These are phyloP conservation scores for Aspergillus sp. DNA, from an alignment of 2,329 filamentous ascomycete species.

Conservation along the genomic window DNA sequence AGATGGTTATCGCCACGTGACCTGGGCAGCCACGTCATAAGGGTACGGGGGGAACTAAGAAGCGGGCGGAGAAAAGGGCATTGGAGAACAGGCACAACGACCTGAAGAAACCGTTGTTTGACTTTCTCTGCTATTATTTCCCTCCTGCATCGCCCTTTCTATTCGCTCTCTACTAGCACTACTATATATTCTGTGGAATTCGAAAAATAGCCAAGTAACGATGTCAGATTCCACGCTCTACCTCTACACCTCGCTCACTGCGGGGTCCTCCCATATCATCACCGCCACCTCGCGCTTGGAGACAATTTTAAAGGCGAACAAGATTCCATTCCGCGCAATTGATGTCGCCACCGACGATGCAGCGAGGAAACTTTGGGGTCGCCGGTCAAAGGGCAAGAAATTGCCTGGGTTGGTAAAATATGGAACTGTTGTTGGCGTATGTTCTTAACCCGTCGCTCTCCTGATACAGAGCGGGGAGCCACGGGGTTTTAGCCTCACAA, in stretches of 20 bases:
- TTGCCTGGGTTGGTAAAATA: conserved; percentile 86
- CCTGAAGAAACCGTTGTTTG: background rate
- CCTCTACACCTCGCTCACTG: conserved; percentile 93
- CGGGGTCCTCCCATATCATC: conserved; percentile 92
- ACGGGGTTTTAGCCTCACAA: too few species aligned
- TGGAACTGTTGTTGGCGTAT: conserved; percentile 79
- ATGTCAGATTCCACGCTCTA: conserved; percentile 67
- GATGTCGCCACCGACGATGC: conserved; percentile 89
- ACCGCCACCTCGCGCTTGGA: conserved; percentile 94
- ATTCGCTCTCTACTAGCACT: background rate
- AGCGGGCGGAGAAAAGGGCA: background rate
- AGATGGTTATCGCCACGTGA: conserved; percentile 7
- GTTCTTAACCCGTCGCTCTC: conserved; percentile 37
- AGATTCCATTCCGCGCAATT: conserved; percentile 87
- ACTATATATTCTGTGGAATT: background rate
- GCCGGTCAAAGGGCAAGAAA: conserved; percentile 81
- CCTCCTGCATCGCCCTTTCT: background rate
- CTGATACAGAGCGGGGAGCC: background rate
- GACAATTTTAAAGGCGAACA: conserved; percentile 93
- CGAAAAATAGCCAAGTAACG: background rate
- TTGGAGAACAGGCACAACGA: background rate
- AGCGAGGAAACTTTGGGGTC: conserved; percentile 83
- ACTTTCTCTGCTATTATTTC: background rate
- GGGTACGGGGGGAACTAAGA: background rate
- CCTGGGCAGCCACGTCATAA: conserved; percentile 2